phyloP scores from a whole-genome alignment of 1,139 yeast species.

The Debaryomycetaceae sp. region DNA sequence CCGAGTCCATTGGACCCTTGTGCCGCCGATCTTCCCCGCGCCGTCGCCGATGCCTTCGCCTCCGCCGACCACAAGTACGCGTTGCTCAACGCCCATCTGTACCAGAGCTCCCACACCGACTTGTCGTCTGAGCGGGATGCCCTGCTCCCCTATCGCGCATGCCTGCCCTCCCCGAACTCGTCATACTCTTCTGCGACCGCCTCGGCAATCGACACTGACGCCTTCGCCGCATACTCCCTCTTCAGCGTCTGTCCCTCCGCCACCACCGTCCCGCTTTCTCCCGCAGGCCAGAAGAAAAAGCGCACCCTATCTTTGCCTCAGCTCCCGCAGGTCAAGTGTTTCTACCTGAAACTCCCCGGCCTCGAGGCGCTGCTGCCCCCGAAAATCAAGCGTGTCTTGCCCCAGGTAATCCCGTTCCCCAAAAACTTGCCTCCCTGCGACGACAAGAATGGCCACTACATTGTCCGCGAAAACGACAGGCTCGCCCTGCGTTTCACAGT shows the following conservation, averaged over 20 bases:
- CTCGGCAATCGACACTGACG: constrained; percentile 26
- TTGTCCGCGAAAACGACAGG: constrained; percentile 45
- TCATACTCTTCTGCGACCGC: background rate
- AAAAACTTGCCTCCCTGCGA: constrained; percentile 39
- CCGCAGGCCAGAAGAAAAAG: constrained; percentile 27
- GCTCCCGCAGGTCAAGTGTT: constrained; percentile 40
- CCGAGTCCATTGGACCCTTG: too few relatives aligned
- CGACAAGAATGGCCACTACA: constrained; percentile 80
- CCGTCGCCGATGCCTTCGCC: too few relatives aligned
- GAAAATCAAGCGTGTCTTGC: constrained; percentile 33
- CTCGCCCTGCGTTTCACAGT: constrained; percentile 63
- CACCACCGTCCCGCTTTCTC: constrained; percentile 3
- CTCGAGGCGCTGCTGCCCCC: constrained; percentile 29
- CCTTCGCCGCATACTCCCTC: constrained; percentile 34
- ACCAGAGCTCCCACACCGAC: too few relatives aligned
- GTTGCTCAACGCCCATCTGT: too few relatives aligned
- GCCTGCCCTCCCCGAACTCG: background rate
- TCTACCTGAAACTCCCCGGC: constrained; percentile 29
- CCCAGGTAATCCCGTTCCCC: constrained; percentile 30
- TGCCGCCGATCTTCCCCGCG: too few relatives aligned
- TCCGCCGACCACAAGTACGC: too few relatives aligned
- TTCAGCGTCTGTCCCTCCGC: constrained; percentile 16
- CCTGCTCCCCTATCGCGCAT: background rate
- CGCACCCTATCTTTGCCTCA: constrained; percentile 67
- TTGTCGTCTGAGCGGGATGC: too few relatives aligned